A percentile compares a stretch with the other conserved stretches of the same genome.
Evolutionary conservation across 148 eudicot species (phyloP).

Genomic region (Nyssa sinensis): DNA sequence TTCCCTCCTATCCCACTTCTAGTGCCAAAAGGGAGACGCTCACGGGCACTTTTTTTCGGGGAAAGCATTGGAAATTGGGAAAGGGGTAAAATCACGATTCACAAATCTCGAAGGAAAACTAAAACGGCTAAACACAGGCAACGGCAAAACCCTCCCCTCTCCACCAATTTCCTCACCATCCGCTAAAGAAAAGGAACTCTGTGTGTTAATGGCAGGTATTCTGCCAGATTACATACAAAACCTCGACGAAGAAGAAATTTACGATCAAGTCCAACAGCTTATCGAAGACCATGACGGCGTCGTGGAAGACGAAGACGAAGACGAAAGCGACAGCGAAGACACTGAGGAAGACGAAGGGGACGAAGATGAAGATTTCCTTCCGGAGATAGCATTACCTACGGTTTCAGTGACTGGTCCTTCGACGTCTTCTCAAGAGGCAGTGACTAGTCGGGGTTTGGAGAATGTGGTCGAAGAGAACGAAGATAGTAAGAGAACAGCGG

Average conservation of each 20-base stretch:
- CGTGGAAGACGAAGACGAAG: slow-evolving; percentile 8
- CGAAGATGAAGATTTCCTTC: slow-evolving; percentile 11
- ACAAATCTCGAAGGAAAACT: no score
- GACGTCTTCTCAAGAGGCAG: not conserved
- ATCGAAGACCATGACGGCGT: not conserved
- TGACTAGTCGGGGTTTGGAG: not conserved
- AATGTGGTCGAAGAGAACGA: slow-evolving; percentile 19
- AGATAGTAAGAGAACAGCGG: not conserved
- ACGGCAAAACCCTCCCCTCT: no score
- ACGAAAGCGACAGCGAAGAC: slow-evolving; percentile 14
- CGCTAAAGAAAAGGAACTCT: not conserved
- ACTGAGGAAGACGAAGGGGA: slow-evolving; percentile 12
- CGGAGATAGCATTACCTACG: not conserved
- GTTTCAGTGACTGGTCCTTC: not conserved
- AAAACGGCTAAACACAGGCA: no score
- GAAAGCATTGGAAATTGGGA: no score
- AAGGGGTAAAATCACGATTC: no score
- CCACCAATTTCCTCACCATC: no score
- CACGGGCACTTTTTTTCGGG: no score
- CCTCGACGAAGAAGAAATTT: not conserved
- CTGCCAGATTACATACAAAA: not conserved
- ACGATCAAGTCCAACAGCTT: not conserved
- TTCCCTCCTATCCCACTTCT: no score
- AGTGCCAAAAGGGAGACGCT: no score
- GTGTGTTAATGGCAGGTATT: not conserved